A percentile compares a stretch with the other conserved stretches of the same genome.
These are phyloP conservation scores for Oryza officinalis DNA, from an alignment of 176 grass and related monocot genomes.

Conservation along the genomic window DNA sequence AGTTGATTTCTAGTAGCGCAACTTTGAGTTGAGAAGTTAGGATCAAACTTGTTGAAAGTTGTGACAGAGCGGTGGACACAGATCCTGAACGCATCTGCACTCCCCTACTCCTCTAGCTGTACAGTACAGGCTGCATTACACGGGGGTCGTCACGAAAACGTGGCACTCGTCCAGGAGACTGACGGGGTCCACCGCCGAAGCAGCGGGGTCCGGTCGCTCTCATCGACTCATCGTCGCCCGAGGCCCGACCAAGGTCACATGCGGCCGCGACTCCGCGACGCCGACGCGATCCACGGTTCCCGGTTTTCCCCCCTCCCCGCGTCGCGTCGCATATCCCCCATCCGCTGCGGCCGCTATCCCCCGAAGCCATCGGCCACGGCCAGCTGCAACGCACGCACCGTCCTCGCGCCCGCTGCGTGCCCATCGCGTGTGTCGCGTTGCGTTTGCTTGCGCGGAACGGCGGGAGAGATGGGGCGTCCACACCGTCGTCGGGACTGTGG, in stretches of 20 bases:
- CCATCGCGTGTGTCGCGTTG: neutral
- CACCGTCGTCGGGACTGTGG: neutral
- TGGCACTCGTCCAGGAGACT: neutral
- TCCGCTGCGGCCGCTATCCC: constrained; percentile 28
- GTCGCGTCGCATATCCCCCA: neutral
- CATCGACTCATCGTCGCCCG: neutral
- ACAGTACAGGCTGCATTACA: neutral
- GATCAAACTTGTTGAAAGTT: neutral
- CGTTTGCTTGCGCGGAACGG: neutral
- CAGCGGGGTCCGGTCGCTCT: constrained; percentile 9
- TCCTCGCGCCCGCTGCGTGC: neutral
- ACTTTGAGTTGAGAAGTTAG: no score
- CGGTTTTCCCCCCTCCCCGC: neutral
- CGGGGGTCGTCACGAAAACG: neutral
- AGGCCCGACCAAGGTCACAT: constrained; percentile 41
- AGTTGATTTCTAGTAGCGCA: no score
- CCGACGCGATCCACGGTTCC: neutral
- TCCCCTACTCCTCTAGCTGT: neutral
- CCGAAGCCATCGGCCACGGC: neutral
- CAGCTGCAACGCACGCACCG: neutral
- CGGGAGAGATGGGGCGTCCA: neutral
- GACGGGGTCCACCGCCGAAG: neutral
- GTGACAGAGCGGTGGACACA: neutral
- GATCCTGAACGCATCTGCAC: neutral
- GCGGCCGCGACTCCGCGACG: constrained; percentile 29